Evolutionary conservation across 306 rosid species (phyloP).

Genomic region (Cucumis sativus): DNA sequence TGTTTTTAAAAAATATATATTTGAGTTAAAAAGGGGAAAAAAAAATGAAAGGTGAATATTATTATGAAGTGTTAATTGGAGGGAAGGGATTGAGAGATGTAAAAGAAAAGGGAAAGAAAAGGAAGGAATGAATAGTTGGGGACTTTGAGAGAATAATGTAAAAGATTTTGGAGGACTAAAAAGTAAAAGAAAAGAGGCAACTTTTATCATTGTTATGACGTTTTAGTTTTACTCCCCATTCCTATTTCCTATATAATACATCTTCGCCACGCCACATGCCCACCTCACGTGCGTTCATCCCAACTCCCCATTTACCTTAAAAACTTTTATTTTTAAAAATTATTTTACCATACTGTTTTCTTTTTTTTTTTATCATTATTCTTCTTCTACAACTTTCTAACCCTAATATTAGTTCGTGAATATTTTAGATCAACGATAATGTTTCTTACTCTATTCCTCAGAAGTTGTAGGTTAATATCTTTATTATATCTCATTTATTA

Average conservation of each 20-base stretch:
- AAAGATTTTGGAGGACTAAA: constrained; percentile 77
- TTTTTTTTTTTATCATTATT: too few species aligned
- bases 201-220: constrained; percentile 67
- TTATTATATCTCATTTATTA: too few species aligned
- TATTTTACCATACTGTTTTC: not conserved
- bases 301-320: not conserved
- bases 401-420: not conserved
- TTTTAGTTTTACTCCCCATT: constrained; percentile 34
- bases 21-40: not conserved
- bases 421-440: too few species aligned
- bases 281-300: constrained; percentile 82
- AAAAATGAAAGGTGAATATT: not conserved
- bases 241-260: not conserved
- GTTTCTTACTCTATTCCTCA: too few species aligned
- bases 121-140: constrained; percentile 35
- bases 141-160: constrained; percentile 34
- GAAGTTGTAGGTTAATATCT: too few species aligned
- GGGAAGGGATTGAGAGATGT: not conserved
- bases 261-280: constrained; percentile 18
- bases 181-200: constrained; percentile 55
- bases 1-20: not conserved
- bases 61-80: not conserved
- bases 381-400: not conserved
- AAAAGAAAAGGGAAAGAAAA: not conserved
- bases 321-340: too few species aligned